Evolutionary conservation across 1,284 basidiomycete genomes (phyloP), one percentile per base, ranked within the genome.

Genomic region (Lentinula novae-zelandiae): DNA sequence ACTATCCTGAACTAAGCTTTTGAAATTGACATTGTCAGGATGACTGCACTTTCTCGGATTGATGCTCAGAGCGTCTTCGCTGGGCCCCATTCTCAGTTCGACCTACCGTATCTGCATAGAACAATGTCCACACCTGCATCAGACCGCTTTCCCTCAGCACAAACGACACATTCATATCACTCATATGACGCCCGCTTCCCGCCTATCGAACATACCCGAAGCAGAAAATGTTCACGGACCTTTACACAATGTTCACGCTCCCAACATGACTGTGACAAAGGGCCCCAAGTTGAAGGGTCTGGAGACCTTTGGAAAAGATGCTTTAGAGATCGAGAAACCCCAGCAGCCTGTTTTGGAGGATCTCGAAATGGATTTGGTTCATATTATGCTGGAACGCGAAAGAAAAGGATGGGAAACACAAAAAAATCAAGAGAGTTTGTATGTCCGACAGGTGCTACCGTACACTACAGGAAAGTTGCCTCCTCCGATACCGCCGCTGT

Each of bases 1-100:
- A 36, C n/a, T 42, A 53, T 13, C 39, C n/a, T 15, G 20, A 27
- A 53, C 36, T 56, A 38, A 39, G 54, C 9, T 3, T 3, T 53
- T 33, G 36, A 3, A 38, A 3, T 8, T 38, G 36, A 53, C 13
- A 42, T n/a, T 42, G 40, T 13, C 67, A 89, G 87, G 82, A 90
- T 91, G 89, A 87, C 81, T 85, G 84, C 77, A 79, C 78, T 80
- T 77, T 76, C 72, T 69, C 38, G 54, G 58, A 78, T 89, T 86
- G 81, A 91, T 91, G 89, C 83, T 89, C 76, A 84, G 83, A 85
- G 87, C 82, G 83, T 87, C 86, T 82, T 84, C 82, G 79, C 81
- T 80, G 82, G 84, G 83, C 82, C 81, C 82, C 78, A 74, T 72
- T 72, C 68, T 72, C 68, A 69, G 67, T 70, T 69, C 66, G 64